phyloP scores from a whole-genome alignment of 306 rosid genomes.

The Lithocarpus polystachyus region DNA sequence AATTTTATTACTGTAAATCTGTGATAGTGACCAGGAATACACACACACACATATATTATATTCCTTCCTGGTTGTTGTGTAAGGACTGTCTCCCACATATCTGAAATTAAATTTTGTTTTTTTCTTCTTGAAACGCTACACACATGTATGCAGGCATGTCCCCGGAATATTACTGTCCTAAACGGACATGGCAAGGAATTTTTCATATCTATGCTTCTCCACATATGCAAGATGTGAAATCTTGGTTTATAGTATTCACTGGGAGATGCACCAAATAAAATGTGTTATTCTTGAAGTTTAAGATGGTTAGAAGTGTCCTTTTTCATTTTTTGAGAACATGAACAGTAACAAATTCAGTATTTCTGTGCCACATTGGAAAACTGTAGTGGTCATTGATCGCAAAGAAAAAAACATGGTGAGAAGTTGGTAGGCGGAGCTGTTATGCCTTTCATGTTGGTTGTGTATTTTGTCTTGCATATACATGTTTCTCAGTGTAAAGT shows the following conservation, averaged over 20 bases:
- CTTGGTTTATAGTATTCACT: background rate
- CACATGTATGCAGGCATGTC: too few relatives aligned
- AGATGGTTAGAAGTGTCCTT: background rate
- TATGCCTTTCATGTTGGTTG: constrained; percentile 5
- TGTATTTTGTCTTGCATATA: background rate
- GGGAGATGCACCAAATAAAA: background rate
- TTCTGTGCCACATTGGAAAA: background rate
- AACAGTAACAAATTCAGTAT: background rate
- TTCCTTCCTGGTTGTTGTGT: too few relatives aligned
- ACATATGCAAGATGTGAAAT: background rate
- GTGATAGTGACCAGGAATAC: too few relatives aligned
- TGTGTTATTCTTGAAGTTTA: constrained; percentile 10
- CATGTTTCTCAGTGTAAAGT: background rate
- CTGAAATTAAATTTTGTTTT: too few relatives aligned
- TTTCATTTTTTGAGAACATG: background rate
- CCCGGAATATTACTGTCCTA: too few relatives aligned
- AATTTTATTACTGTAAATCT: background rate
- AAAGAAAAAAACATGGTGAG: background rate
- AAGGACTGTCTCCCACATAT: too few relatives aligned
- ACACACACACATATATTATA: too few relatives aligned
- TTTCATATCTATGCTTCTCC: too few relatives aligned
- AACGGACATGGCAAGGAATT: too few relatives aligned
- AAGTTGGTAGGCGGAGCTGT: background rate
- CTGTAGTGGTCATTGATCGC: constrained; percentile 2
- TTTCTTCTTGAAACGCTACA: too few relatives aligned